These are phyloP conservation scores for Penicillium nucicola DNA, from an alignment of 495 filamentous ascomycete species.

Conservation along the genomic window DNA sequence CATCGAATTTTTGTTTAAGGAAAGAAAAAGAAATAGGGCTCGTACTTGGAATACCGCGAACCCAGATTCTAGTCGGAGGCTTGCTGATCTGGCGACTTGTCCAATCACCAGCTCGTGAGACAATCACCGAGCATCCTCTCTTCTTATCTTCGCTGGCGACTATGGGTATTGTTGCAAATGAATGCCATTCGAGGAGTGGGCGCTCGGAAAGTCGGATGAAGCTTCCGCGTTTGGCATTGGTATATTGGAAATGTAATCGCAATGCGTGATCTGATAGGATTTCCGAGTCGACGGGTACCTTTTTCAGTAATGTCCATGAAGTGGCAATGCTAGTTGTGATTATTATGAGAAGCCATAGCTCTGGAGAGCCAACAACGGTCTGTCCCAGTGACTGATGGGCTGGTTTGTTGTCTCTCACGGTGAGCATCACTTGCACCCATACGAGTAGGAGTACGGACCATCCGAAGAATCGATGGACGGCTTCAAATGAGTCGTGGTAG, in stretches of 20 bases:
- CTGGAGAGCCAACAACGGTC: neutral
- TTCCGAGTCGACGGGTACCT: constrained; percentile 47
- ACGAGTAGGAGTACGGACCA: constrained; percentile 37
- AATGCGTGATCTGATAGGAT: constrained; percentile 56
- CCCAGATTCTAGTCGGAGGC: constrained; percentile 55
- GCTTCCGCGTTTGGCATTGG: constrained; percentile 32
- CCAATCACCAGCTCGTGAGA: constrained; percentile 68
- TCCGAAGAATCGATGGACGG: constrained; percentile 33
- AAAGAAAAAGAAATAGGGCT: neutral
- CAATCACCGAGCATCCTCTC: constrained; percentile 53
- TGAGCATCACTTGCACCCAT: neutral
- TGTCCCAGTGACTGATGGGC: neutral
- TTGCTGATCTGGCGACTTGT: constrained; percentile 55
- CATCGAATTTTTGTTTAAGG: neutral
- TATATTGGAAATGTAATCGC: constrained; percentile 55
- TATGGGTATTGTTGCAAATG: constrained; percentile 59
- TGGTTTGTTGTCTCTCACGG: neutral
- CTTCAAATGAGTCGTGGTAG: constrained; percentile 37
- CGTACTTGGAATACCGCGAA: constrained; percentile 38
- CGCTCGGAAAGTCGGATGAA: constrained; percentile 53
- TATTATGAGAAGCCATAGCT: constrained; percentile 9
- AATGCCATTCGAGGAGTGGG: constrained; percentile 62
- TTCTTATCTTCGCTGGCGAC: constrained; percentile 25
- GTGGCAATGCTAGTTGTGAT: neutral
- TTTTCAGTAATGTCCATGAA: constrained; percentile 5